Percentiles rank a stretch among this genome's conserved stretches.
phyloP scores from a whole-genome alignment of 306 rosid genomes.

The Glycyrrhiza uralensis region DNA sequence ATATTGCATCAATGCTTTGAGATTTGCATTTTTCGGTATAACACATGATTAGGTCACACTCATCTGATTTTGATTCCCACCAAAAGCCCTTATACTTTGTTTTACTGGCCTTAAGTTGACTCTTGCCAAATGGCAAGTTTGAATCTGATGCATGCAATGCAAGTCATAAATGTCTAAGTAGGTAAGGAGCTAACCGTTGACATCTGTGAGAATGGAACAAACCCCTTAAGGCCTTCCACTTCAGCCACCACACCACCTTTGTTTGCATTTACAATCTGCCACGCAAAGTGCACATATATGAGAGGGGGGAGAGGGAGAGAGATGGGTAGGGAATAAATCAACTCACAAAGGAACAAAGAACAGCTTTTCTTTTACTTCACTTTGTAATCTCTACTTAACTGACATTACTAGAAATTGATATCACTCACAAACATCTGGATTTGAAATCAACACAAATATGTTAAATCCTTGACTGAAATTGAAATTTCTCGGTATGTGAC shows the following conservation, averaged over 20 bases:
- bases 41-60: neutral
- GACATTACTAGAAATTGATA: neutral
- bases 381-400: neutral
- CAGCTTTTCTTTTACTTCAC: neutral
- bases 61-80: conserved; percentile 10
- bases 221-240: conserved; percentile 90
- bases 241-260: conserved; percentile 95
- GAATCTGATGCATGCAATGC: conserved; percentile 2
- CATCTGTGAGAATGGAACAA: conserved; percentile 95
- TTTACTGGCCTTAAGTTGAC: neutral
- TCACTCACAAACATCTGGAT: neutral
- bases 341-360: neutral
- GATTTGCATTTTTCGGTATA: neutral
- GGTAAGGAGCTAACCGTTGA: conserved; percentile 69
- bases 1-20: neutral
- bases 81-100: neutral
- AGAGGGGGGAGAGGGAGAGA: neutral
- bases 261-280: conserved; percentile 80
- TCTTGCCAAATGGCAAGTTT: neutral
- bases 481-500: conserved; percentile 17
- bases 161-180: conserved; percentile 11
- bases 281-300: neutral
- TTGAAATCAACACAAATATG: neutral
- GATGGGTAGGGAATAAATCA: neutral
- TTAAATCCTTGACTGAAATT: neutral